Evolutionary conservation across 345 rosid species (phyloP).

Genomic region (Geranium brycei): DNA sequence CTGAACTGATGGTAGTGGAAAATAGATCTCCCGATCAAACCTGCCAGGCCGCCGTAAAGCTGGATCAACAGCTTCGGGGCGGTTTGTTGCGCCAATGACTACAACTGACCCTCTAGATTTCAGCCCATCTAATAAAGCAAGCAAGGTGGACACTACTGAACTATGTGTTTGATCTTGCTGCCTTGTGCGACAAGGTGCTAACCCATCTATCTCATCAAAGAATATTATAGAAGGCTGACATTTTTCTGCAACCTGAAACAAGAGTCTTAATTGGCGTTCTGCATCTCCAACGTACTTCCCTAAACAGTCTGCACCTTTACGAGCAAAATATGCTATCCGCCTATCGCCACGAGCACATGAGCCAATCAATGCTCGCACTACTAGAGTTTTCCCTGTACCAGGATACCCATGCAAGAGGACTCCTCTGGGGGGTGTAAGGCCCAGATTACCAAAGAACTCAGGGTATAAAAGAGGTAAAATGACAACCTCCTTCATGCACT

Average conservation of each 20-base stretch:
- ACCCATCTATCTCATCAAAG: conserved; percentile 97
- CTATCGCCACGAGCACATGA: conserved; percentile 85
- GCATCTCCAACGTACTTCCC: conserved; percentile 99
- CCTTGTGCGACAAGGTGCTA: conserved; percentile 80
- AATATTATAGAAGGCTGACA: conserved; percentile 95
- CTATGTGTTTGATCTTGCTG: conserved; percentile 98
- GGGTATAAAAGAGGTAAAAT: conserved; percentile 88
- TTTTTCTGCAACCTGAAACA: conserved; percentile 97
- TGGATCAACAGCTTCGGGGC: conserved; percentile 97
- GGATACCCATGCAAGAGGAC: conserved; percentile 97
- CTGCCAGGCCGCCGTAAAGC: conserved; percentile 98
- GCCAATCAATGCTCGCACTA: conserved; percentile 89
- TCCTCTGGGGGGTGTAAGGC: conserved; percentile 94
- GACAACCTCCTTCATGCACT: conserved; percentile 94
- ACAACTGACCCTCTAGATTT: conserved; percentile 97
- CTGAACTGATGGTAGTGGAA: conserved; percentile 76
- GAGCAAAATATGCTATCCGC: conserved; percentile 91
- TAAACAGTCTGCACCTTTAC: conserved; percentile 97
- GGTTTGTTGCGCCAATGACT: conserved; percentile 97
- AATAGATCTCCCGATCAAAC: conserved; percentile 89
- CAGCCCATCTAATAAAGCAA: conserved; percentile 85
- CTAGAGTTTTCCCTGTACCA: conserved; percentile 96
- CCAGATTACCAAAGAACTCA: conserved; percentile 78
- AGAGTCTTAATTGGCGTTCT: conserved; percentile 91
- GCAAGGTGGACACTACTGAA: conserved; percentile 96